phyloP scores from a whole-genome alignment of 495 filamentous ascomycete genomes.

The Aspergillus conjunctus region DNA sequence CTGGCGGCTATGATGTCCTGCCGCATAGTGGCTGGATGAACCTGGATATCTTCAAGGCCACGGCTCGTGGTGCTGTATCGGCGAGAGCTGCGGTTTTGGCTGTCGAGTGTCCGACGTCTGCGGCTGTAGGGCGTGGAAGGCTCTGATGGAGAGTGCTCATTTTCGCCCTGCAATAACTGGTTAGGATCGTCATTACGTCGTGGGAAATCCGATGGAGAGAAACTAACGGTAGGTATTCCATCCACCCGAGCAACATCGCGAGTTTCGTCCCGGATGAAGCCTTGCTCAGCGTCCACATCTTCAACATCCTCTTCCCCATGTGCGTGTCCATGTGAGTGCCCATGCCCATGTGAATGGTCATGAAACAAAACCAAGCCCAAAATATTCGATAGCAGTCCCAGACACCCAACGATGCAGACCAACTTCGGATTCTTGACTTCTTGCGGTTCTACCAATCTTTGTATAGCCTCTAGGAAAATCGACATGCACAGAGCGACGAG shows the following conservation, averaged over 20 bases:
- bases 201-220: slow-evolving; percentile 37
- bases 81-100: slow-evolving; percentile 52
- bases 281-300: slow-evolving; percentile 45
- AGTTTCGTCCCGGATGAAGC: slow-evolving; percentile 44
- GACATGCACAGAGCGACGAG: slow-evolving; percentile 92
- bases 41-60: slow-evolving; percentile 72
- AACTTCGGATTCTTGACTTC: slow-evolving; percentile 79
- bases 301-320: slow-evolving; percentile 36
- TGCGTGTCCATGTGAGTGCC: slow-evolving; percentile 53
- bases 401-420: slow-evolving; percentile 82
- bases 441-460: slow-evolving; percentile 85
- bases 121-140: slow-evolving; percentile 34
- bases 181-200: slow-evolving; percentile 12
- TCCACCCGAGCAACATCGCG: slow-evolving; percentile 35
- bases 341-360: slow-evolving; percentile 87
- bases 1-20: slow-evolving; percentile 87
- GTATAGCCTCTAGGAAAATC: slow-evolving; percentile 92
- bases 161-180: slow-evolving; percentile 17
- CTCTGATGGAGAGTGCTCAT: slow-evolving; percentile 25
- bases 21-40: slow-evolving; percentile 87
- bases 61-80: slow-evolving; percentile 54
- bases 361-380: slow-evolving; percentile 88
- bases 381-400: slow-evolving; percentile 87
- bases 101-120: slow-evolving; percentile 35
- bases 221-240: slow-evolving; percentile 50